phyloP scores from a whole-genome alignment of 108 stramenopile species.

The Nitzschia sp. region DNA sequence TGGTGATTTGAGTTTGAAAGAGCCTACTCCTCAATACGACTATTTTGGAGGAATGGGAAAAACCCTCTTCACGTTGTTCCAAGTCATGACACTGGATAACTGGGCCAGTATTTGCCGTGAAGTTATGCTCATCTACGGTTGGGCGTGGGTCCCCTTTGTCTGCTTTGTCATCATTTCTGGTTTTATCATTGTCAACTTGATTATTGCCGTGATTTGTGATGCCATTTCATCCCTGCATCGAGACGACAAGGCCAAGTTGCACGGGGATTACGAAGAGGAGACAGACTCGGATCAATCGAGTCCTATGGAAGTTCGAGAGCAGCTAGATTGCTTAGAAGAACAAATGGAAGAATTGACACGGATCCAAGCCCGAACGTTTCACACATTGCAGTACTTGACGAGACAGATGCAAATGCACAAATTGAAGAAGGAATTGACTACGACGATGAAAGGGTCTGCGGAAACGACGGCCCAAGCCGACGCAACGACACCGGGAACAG shows the following conservation, averaged over 20 bases:
- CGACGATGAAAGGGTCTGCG: conserved; percentile 2
- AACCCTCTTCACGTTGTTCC: conserved; percentile 59
- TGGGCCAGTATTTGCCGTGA: conserved; percentile 51
- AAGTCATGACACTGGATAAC: conserved; percentile 59
- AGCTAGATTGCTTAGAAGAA: conserved; percentile 42
- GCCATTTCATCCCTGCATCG: conserved; percentile 56
- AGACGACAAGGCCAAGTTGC: conserved; percentile 51
- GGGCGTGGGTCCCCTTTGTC: conserved; percentile 67
- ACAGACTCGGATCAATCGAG: conserved; percentile 9
- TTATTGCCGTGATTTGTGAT: conserved; percentile 84
- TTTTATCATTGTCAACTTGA: conserved; percentile 74
- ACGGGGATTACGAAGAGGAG: conserved; percentile 42
- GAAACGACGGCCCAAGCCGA: background rate
- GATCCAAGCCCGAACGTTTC: conserved; percentile 44
- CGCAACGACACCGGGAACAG: too few relatives aligned
- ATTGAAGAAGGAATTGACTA: conserved; percentile 21
- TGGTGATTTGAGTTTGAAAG: conserved; percentile 34
- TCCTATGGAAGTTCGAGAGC: conserved; percentile 29
- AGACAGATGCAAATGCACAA: conserved; percentile 36
- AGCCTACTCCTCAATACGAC: conserved; percentile 26
- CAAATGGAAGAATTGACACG: conserved; percentile 45
- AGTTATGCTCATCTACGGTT: conserved; percentile 45
- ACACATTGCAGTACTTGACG: conserved; percentile 38
- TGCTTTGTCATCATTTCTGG: conserved; percentile 69
- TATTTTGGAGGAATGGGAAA: conserved; percentile 56